A percentile compares a stretch with the other conserved stretches of the same genome.
These are phyloP conservation scores for Grosmannia penicillata DNA, from an alignment of 2,329 filamentous ascomycete genomes.

Conservation along the genomic window DNA sequence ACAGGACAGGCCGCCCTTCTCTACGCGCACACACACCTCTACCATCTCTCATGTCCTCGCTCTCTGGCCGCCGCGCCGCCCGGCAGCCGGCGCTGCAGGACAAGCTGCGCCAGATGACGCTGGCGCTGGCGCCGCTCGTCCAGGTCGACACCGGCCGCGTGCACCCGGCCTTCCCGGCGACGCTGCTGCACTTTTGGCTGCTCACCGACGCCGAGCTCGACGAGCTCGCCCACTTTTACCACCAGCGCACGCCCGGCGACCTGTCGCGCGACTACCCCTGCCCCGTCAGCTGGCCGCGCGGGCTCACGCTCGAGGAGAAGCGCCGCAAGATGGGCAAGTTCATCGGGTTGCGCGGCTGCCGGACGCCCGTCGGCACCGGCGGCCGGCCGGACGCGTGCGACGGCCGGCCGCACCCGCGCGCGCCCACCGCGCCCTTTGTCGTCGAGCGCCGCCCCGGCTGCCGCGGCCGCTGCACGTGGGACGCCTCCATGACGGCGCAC, in stretches of 20 bases:
- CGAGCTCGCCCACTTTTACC: slow-evolving; percentile 55
- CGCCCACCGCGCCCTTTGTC: not conserved
- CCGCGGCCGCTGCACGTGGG: not conserved
- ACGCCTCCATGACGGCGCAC: not conserved
- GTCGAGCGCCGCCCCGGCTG: not conserved
- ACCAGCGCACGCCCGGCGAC: slow-evolving; percentile 45
- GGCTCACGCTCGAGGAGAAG: slow-evolving; percentile 47
- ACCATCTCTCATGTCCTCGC: slow-evolving; percentile 13
- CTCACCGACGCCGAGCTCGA: slow-evolving; percentile 59
- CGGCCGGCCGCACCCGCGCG: not conserved
- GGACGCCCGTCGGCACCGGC: slow-evolving; percentile 17
- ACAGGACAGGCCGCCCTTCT: not conserved
- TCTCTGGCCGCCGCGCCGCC: slow-evolving; percentile 23
- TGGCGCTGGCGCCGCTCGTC: slow-evolving; percentile 52
- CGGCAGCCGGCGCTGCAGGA: slow-evolving; percentile 36
- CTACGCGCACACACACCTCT: not conserved
- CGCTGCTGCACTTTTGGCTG: slow-evolving; percentile 58
- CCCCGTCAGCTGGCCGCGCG: slow-evolving; percentile 45
- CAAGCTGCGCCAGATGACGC: slow-evolving; percentile 52
- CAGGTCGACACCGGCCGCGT: slow-evolving; percentile 45
- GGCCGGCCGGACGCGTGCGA: not conserved
- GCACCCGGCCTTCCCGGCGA: slow-evolving; percentile 50
- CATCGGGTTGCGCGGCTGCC: slow-evolving; percentile 51
- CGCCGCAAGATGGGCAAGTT: slow-evolving; percentile 58
- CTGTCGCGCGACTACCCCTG: slow-evolving; percentile 49